Percentiles rank a stretch among this genome's conserved stretches.
These are phyloP conservation scores for Stromatinia cepivora DNA, from an alignment of 2,329 filamentous ascomycete species.

Conservation along the genomic window DNA sequence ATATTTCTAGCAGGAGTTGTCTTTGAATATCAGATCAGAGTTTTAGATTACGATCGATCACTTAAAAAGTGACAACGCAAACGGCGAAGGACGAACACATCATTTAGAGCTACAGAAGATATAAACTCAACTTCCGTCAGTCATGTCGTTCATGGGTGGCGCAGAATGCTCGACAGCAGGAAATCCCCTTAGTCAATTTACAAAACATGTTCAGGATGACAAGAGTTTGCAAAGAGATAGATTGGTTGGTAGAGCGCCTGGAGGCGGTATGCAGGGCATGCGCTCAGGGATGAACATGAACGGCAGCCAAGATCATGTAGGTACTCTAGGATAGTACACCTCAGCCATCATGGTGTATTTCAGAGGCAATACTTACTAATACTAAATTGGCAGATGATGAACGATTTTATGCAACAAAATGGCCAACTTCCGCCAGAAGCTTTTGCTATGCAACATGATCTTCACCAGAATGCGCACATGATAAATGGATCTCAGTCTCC, in stretches of 20 bases:
- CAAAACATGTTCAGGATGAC: slow-evolving; percentile 95
- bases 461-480: slow-evolving; percentile 36
- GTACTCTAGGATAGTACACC: slow-evolving; percentile 24
- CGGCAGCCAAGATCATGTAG: slow-evolving; percentile 69
- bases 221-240: slow-evolving; percentile 91
- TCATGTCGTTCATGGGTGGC: slow-evolving; percentile 93
- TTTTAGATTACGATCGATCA: neutral
- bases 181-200: slow-evolving; percentile 95
- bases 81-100: neutral
- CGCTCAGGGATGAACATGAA: slow-evolving; percentile 53
- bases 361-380: slow-evolving; percentile 18
- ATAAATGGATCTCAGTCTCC: slow-evolving; percentile 41
- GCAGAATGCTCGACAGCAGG: slow-evolving; percentile 95
- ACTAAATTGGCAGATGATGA: slow-evolving; percentile 71
- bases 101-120: neutral
- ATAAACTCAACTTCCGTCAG: neutral
- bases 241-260: slow-evolving; percentile 72
- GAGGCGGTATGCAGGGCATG: slow-evolving; percentile 72
- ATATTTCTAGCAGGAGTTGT: slow-evolving; percentile 11
- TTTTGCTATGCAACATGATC: slow-evolving; percentile 40
- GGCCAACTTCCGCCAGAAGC: slow-evolving; percentile 53
- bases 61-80: neutral
- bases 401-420: slow-evolving; percentile 83
- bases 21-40: neutral
- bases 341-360: neutral